phyloP scores from a whole-genome alignment of 2,329 filamentous ascomycete genomes.

The Acrocalymma vagum region DNA sequence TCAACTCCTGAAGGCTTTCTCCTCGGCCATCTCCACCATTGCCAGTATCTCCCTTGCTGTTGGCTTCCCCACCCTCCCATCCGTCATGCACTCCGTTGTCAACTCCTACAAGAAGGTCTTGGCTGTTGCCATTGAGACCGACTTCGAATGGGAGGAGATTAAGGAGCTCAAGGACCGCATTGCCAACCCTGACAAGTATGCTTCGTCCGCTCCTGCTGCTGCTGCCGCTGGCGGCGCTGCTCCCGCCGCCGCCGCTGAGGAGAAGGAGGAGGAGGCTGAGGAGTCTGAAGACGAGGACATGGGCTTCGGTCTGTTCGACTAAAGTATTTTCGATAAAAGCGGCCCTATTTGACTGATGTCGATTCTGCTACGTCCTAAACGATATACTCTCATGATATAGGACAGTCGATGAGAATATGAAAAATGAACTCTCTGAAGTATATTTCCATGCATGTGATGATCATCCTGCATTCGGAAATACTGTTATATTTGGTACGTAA shows the following conservation, averaged over 20 bases:
- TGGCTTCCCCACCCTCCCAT: conserved; percentile 96
- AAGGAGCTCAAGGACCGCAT: conserved; percentile 99
- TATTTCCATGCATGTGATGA: conserved; percentile 32
- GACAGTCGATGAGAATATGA: conserved; percentile 44
- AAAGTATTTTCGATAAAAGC: conserved; percentile 39
- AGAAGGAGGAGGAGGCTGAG: conserved; percentile 65
- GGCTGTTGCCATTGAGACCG: conserved; percentile 87
- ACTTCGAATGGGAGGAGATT: conserved; percentile 94
- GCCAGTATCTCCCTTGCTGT: conserved; percentile 89
- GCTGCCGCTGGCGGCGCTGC: conserved; percentile 62
- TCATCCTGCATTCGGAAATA: too few species aligned
- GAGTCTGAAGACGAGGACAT: conserved; percentile 65
- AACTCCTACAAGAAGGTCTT: conserved; percentile 98
- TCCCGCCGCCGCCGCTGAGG: conserved; percentile 51
- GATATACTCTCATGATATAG: conserved; percentile 40
- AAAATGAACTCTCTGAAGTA: conserved; percentile 32
- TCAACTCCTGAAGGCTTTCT: conserved; percentile 87
- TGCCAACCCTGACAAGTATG: conserved; percentile 97
- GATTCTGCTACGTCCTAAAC: conserved; percentile 23
- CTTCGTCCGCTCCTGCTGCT: conserved; percentile 76
- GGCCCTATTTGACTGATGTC: conserved; percentile 28
- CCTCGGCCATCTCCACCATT: conserved; percentile 83
- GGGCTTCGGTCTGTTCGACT: conserved; percentile 65
- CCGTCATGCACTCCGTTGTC: conserved; percentile 94
- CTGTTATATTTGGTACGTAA: too few species aligned